Base-by-base conservation (phyloP, 306 rosid species). In the Rubus idaeus region DNA sequence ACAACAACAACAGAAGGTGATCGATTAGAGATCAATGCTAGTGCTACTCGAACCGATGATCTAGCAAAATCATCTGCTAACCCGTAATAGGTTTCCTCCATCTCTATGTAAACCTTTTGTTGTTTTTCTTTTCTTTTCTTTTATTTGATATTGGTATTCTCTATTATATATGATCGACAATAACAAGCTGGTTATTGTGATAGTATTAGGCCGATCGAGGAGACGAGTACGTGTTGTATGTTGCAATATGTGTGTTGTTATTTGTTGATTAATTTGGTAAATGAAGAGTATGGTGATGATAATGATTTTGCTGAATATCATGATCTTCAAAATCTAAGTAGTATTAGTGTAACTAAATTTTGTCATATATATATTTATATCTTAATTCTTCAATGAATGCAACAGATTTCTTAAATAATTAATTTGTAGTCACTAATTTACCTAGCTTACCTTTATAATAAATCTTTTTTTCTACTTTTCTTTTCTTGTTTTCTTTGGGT, bases 241-340 rank as follows among this genome's bases (percentile, higher is more conserved):
- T 50, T 81, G 78, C 75, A 84, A 77, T 74, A 84, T 79, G 83
- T 82, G 80, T 66, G 78, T n/a, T 78, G 83, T 70, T 83, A 73
- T 84, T 83, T 86, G 86, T 80, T 86, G 77, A 84, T 86, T 87
- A 77, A 71, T 87, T 85, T 82, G 81, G 75, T 78, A 84, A 87
- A 73, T 79, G 84, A 81, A 82, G 66, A 71, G 70, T 73, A 80
- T 76, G 35, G 17, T 17, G 10, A n/a, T 46, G 9, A 46, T 66
- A 60, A 58, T 66, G 83, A 8, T 62, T 75, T 45, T 61, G 26
- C 51, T 60, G 17, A 26, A 10, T 45, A 26, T 23, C 14, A 70
- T 46, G 14, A 49, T 14, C 21, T 49, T 70, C 75, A 40, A 17
- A 37, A 51, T 35, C 21, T 14, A 21, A 10, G 6, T 45, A 17